phyloP scores from a whole-genome alignment of 2,329 filamentous ascomycete species.

The Phoma sp. region DNA sequence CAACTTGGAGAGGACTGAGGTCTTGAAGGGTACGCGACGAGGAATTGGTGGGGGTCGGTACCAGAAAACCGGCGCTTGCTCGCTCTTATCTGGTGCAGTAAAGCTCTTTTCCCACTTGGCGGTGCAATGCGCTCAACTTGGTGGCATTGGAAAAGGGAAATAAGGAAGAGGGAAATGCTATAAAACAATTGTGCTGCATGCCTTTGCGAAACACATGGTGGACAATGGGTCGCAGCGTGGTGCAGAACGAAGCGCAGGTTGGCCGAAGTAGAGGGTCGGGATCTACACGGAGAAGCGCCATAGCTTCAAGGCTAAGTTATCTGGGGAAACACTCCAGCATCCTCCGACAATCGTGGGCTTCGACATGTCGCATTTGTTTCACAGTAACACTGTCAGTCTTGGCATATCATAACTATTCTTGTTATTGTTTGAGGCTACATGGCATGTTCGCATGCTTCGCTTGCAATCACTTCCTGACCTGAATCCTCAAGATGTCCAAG shows the following conservation, averaged over 20 bases:
- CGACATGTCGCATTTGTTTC: conserved; percentile 15
- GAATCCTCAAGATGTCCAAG: neutral
- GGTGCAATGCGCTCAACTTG: neutral
- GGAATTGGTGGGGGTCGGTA: neutral
- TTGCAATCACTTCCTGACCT: neutral
- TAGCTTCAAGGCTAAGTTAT: conserved; percentile 16
- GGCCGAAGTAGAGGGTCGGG: conserved; percentile 26
- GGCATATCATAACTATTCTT: neutral
- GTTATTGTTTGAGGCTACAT: neutral
- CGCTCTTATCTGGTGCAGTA: conserved; percentile 6
- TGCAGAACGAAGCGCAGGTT: conserved; percentile 23
- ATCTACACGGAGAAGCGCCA: conserved; percentile 21
- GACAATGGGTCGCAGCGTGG: conserved; percentile 20
- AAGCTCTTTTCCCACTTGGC: conserved; percentile 1
- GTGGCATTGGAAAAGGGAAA: neutral
- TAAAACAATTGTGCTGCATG: conserved; percentile 3
- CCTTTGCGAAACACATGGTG: conserved; percentile 16
- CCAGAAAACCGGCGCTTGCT: conserved; percentile 2
- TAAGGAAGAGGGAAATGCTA: neutral
- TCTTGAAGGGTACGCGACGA: neutral
- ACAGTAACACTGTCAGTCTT: conserved; percentile 13
- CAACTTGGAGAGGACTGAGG: neutral
- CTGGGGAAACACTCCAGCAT: conserved; percentile 16
- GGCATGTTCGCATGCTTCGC: neutral
- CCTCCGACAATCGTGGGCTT: conserved; percentile 15